phyloP scores from a whole-genome alignment of 1,284 basidiomycete genomes.

The Schizophyllum commune region DNA sequence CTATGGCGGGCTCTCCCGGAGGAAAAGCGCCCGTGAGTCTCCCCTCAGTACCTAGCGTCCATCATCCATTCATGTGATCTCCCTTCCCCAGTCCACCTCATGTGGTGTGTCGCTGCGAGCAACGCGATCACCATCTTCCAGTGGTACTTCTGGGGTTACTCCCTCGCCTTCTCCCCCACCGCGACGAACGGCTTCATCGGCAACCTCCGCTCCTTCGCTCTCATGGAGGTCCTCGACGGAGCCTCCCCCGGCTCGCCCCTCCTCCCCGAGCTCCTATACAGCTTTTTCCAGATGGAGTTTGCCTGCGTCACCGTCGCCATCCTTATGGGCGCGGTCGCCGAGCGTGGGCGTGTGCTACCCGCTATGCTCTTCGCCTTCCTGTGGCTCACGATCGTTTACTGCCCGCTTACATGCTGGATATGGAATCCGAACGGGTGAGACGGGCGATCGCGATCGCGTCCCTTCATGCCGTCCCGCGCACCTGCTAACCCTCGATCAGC shows the following conservation, averaged over 20 bases:
- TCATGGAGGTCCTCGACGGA: conserved; percentile 64
- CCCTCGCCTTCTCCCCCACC: conserved; percentile 70
- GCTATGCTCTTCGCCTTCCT: conserved; percentile 81
- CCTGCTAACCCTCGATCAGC: conserved; percentile 30
- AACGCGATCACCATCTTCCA: conserved; percentile 84
- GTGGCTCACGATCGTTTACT: conserved; percentile 10
- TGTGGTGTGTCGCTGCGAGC: conserved; percentile 63
- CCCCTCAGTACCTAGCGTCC: neutral
- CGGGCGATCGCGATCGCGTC: neutral
- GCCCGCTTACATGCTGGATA: neutral
- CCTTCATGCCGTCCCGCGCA: neutral
- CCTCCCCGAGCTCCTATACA: conserved; percentile 69
- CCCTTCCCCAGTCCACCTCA: conserved; percentile 40
- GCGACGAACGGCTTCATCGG: conserved; percentile 78
- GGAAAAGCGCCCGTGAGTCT: conserved; percentile 17
- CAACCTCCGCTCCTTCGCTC: conserved; percentile 65
- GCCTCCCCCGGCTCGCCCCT: conserved; percentile 72
- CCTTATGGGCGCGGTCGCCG: conserved; percentile 78
- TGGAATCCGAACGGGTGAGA: neutral
- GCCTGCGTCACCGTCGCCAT: conserved; percentile 74
- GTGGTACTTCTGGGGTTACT: conserved; percentile 86
- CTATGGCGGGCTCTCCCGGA: conserved; percentile 10
- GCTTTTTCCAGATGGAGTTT: conserved; percentile 88
- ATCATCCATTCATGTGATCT: neutral
- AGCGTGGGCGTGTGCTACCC: conserved; percentile 82